Evolutionary conservation across 805 yeast species (phyloP).

Genomic region (Suhomyces sp.): DNA sequence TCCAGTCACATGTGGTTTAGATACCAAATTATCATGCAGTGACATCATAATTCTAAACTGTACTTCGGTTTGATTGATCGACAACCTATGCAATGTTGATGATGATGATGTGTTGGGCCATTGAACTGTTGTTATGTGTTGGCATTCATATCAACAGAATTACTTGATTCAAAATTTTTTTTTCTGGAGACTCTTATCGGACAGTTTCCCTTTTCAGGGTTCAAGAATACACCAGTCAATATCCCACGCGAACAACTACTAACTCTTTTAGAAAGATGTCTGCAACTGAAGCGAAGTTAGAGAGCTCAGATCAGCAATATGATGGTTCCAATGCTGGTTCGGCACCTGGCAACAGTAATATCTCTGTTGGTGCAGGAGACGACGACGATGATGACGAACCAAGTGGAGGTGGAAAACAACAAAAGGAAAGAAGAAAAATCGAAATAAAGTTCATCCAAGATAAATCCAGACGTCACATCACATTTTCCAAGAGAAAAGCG

Average conservation of each 20-base stretch:
- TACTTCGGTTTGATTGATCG: neutral
- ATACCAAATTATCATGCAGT: neutral
- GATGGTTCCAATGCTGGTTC: constrained; percentile 10
- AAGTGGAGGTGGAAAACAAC: constrained; percentile 44
- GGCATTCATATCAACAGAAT: constrained; percentile 2
- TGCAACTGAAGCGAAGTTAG: constrained; percentile 40
- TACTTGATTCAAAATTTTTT: constrained; percentile 3
- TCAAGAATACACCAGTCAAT: neutral
- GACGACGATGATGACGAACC: constrained; percentile 56
- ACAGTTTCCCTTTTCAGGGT: constrained; percentile 6
- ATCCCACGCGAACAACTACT: constrained; percentile 9
- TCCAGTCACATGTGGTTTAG: neutral
- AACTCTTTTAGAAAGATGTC: constrained; percentile 28
- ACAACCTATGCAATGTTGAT: neutral
- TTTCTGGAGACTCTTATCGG: constrained; percentile 18
- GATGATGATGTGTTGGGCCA: neutral
- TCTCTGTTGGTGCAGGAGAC: constrained; percentile 27
- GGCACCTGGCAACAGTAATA: constrained; percentile 17
- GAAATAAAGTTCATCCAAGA: constrained; percentile 97
- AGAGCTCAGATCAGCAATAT: constrained; percentile 21
- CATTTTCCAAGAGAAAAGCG: constrained; percentile 96
- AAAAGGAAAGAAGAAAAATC: constrained; percentile 75
- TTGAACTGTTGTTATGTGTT: neutral
- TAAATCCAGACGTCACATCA: constrained; percentile 95
- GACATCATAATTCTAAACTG: neutral